phyloP scores from a whole-genome alignment of 2,329 filamentous ascomycete genomes.

The Phoma sp. region DNA sequence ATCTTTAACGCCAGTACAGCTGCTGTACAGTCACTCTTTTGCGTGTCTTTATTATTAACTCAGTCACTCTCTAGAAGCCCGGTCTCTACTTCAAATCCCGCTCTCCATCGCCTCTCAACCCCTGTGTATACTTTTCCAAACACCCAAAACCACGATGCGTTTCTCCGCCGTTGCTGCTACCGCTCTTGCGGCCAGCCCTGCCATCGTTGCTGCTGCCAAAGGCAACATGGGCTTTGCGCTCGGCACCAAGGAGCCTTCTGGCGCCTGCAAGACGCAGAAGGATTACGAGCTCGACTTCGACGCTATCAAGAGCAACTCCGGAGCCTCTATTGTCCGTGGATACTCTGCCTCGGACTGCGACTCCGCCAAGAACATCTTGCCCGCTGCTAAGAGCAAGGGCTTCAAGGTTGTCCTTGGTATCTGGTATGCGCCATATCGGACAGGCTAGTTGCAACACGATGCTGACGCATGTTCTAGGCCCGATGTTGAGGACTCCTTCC shows the following conservation, averaged over 20 bases:
- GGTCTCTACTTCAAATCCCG: not conserved
- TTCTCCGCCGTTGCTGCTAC: constrained; percentile 42
- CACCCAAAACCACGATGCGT: constrained; percentile 36
- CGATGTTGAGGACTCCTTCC: constrained; percentile 67
- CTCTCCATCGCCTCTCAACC: constrained; percentile 2
- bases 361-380: constrained; percentile 66
- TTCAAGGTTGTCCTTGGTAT: constrained; percentile 74
- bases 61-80: constrained; percentile 18
- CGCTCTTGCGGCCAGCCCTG: constrained; percentile 49
- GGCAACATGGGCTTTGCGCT: constrained; percentile 70
- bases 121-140: constrained; percentile 1
- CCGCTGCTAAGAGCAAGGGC: constrained; percentile 67
- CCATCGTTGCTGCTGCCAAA: constrained; percentile 55
- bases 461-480: constrained; percentile 54
- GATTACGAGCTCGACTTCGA: constrained; percentile 73
- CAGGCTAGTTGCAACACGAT: not conserved
- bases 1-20: constrained; percentile 25
- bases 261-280: constrained; percentile 64
- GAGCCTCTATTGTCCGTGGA: constrained; percentile 65
- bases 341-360: constrained; percentile 73
- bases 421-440: constrained; percentile 58
- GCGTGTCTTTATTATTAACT: constrained; percentile 22
- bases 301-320: constrained; percentile 59
- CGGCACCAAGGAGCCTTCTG: constrained; percentile 66
- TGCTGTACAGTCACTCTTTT: constrained; percentile 35